Evolutionary conservation across 2,329 filamentous ascomycete species (phyloP).

Genomic region (Calonectria henricotiae): DNA sequence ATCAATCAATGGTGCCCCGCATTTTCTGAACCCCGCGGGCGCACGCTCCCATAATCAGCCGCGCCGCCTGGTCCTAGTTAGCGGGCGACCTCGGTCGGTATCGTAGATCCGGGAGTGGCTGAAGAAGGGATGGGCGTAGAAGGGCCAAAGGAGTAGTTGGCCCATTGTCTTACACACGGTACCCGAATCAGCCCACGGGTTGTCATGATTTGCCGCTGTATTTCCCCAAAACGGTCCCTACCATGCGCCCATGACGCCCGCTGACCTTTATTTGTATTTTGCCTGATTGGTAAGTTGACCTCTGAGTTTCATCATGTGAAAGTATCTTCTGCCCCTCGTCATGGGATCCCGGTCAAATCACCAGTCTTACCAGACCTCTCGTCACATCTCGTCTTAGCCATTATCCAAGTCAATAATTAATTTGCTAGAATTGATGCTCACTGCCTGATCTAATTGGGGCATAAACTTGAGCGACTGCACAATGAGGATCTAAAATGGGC

Average conservation of each 20-base stretch:
- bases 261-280: not conserved
- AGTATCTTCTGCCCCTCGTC: not conserved
- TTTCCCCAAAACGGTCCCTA: not conserved
- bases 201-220: not conserved
- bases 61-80: not conserved
- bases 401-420: too few species aligned
- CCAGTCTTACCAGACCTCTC: not conserved
- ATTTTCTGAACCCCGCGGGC: slow-evolving; percentile 31
- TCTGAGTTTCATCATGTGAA: not conserved
- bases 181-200: not conserved
- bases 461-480: too few species aligned
- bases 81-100: slow-evolving; percentile 20
- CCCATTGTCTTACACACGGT: not conserved
- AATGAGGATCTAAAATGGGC: too few species aligned
- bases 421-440: too few species aligned
- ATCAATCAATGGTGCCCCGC: slow-evolving; percentile 27
- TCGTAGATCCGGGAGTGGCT: not conserved
- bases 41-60: slow-evolving; percentile 11
- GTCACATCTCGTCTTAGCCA: too few species aligned
- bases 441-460: too few species aligned
- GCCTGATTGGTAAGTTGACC: not conserved
- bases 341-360: not conserved
- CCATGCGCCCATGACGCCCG: not conserved
- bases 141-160: not conserved
- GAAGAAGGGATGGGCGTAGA: not conserved